Evolutionary conservation across 805 yeast species (phyloP).

Genomic region (Starmerella stigmatis): DNA sequence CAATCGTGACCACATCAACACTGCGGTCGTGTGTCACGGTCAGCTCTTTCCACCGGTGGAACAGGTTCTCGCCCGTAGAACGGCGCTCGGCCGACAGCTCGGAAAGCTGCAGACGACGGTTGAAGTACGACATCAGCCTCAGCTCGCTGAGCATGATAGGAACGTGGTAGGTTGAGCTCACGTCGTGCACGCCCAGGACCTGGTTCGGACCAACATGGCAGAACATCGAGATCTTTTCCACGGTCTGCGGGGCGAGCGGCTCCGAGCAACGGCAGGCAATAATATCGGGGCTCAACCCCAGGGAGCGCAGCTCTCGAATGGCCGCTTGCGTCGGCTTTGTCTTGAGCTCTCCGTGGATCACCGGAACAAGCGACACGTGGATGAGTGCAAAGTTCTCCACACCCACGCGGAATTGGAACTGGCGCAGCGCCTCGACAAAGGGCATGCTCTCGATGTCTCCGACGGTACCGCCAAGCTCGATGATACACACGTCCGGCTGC

Average conservation of each 20-base stretch:
- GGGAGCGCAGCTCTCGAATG: slow-evolving; percentile 85
- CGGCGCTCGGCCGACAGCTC: slow-evolving; percentile 42
- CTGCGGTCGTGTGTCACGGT: slow-evolving; percentile 75
- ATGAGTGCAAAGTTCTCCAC: slow-evolving; percentile 85
- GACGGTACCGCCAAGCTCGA: slow-evolving; percentile 98
- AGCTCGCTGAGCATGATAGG: slow-evolving; percentile 86
- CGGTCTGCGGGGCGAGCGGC: slow-evolving; percentile 70
- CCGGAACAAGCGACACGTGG: slow-evolving; percentile 95
- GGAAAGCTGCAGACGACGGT: slow-evolving; percentile 52
- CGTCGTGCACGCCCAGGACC: slow-evolving; percentile 93
- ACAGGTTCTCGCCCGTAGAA: slow-evolving; percentile 56
- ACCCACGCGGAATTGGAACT: slow-evolving; percentile 96
- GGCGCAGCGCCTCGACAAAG: slow-evolving; percentile 96
- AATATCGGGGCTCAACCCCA: slow-evolving; percentile 92
- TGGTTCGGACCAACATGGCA: slow-evolving; percentile 98
- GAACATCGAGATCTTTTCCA: slow-evolving; percentile 94
- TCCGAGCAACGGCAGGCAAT: slow-evolving; percentile 95
- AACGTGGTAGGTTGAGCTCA: slow-evolving; percentile 93
- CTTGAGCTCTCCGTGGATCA: slow-evolving; percentile 96
- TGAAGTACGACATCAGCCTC: slow-evolving; percentile 62
- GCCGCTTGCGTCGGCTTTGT: slow-evolving; percentile 99
- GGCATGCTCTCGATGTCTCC: slow-evolving; percentile 99
- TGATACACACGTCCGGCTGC: slow-evolving; percentile 91
- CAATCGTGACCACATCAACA: slow-evolving; percentile 80
- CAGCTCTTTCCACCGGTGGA: slow-evolving; percentile 67